Evolutionary conservation across 805 yeast species (phyloP).

Genomic region (Schwanniomyces yamadae): DNA sequence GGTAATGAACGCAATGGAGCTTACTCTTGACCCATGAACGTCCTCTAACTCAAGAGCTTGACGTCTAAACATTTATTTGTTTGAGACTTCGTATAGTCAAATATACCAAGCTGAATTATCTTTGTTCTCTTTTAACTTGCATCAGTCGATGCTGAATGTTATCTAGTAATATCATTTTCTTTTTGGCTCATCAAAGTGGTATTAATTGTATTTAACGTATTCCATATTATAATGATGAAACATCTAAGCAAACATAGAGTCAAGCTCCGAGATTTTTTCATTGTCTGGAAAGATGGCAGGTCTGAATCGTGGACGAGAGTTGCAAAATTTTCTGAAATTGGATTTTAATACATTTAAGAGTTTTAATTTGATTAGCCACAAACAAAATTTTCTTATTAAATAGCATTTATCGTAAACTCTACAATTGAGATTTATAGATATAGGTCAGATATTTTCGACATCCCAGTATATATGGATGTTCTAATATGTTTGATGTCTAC

Average conservation of each 20-base stretch:
- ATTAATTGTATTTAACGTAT: not conserved
- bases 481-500: no score
- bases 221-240: slow-evolving; percentile 58
- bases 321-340: slow-evolving; percentile 47
- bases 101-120: slow-evolving; percentile 53
- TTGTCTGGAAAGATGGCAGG: slow-evolving; percentile 50
- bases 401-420: no score
- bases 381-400: no score
- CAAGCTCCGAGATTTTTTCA: slow-evolving; percentile 75
- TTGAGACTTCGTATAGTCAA: slow-evolving; percentile 56
- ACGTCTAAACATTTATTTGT: slow-evolving; percentile 13
- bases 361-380: no score
- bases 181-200: slow-evolving; percentile 2
- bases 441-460: no score
- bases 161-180: slow-evolving; percentile 17
- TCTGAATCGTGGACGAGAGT: slow-evolving; percentile 61
- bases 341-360: no score
- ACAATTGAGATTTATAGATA: no score
- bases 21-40: slow-evolving; percentile 72
- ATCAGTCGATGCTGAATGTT: slow-evolving; percentile 23
- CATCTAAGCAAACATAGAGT: slow-evolving; percentile 79
- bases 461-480: no score
- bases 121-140: slow-evolving; percentile 8
- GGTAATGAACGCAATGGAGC: slow-evolving; percentile 78
- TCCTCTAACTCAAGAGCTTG: slow-evolving; percentile 33